Base-by-base conservation (phyloP, 1,139 yeast species). In the Nakaseomyces nivariensis region DNA sequence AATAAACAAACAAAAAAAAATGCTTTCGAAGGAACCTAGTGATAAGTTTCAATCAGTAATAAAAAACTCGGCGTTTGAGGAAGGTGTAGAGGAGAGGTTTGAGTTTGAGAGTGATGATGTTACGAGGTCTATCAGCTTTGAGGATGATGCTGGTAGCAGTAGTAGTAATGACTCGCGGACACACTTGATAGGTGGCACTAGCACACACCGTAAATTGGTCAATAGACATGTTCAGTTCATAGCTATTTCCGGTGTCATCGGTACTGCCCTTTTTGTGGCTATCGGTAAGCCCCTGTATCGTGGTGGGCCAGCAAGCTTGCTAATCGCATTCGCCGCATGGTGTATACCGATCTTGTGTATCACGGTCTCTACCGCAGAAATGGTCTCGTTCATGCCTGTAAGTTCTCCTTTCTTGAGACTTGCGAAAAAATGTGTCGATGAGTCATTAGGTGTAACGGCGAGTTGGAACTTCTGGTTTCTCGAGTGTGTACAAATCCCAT, bases 211-310 rank as follows among this genome's bases (percentile, higher is more conserved):
- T 58, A 68, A 67, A 45, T 65, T 79, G 49, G 71, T 74, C 54
- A 76, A 79, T 48, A 72, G 87, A 61, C 86, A 81, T 62, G 81
- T 86, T 48, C 86, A 86, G 58, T 76, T 86, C 61, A 85, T 86
- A 61, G 89, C 92, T 46, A 79, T 81, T 36, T 92, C 95, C 44
- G 95, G 95, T 46, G 82, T 88, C 44, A 85, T 87, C 58, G 95
- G 95, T 54, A 85, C 94, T 6, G 90, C 89, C 45, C 68, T 81
- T 37, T 75, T 85, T 71, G 85, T 87, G 10, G 84, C 88, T 51
- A 77, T 83, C 53, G 95, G 95, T 31, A 74, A 76, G 49, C 84
- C 85, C 1, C 70, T 88, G 54, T 71, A 75, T 49, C 72, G 70
- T 47, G 95, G 90, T 51, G 96, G 96, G 2, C 89, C 96, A 1